Conservation (phyloP, 345 rosid species). For the thale cress (Arabidopsis thaliana) region TAIR10.1 NC_003070.9:25566501-25567000, state of each 20-base stretch:
- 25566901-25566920: constrained; percentile 34
- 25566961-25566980: not conserved
- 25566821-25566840: constrained; percentile 44
- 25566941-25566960: constrained; percentile 46
- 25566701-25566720: not conserved
- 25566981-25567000: not conserved
- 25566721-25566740: not conserved
- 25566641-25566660: not conserved
- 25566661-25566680: not conserved
- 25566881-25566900: constrained; percentile 39
- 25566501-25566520: not conserved
- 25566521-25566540: not conserved
- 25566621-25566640: not conserved
- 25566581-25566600: not conserved
- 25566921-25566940: constrained; percentile 30
- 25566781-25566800: constrained; percentile 24
- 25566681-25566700: not conserved
- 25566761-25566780: not conserved
- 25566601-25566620: not conserved
- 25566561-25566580: not conserved
- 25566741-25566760: not conserved
- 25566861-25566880: constrained; percentile 56
- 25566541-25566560: not conserved
- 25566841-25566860: constrained; percentile 35
- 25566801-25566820: constrained; percentile 48